Base-by-base conservation (phyloP, 805 yeast genomes). In the Saccharomycopsis vini region DNA sequence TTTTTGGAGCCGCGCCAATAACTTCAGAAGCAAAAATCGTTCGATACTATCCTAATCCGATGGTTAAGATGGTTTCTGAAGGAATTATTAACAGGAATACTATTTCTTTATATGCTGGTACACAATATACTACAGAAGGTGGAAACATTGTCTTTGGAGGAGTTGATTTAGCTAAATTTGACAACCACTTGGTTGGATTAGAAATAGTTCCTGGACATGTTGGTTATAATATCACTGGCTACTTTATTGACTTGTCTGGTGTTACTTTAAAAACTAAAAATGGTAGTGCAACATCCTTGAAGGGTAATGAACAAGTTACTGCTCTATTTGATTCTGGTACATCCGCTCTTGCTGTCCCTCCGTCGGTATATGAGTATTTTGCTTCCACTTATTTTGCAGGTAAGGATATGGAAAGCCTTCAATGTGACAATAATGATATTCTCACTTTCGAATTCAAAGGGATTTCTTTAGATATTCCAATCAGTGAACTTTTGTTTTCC, bases 101-200 rank as follows among this genome's bases (percentile, higher is more conserved):
- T 4, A 31, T 39, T 30, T 30, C 42, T 3, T 13, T 46, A 10
- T 46, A 46, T 23, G 34, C 41, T 3, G 50, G 50, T 1, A 43
- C 46, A 15, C 39, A 40, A 6, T 15, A 13, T 9, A 36, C 38
- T 6, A 37, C 41, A 7, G 33, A 43, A 12, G 41, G 50, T 10
- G 72, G 70, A 1, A 50, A 63, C 9, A 56, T 75, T 30, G 56
- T 75, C 38, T 76, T 76, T 60, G 80, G 81, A 16, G 81, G 74
- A 18, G 65, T 75, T 22, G 80, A 76, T 52, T 66, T 64, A 35
- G 61, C 68, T 40, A 72, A 69, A 55, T 75, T 66, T 55, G 28
- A 55, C 0, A 80, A 79, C 15, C 48, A 55, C 20, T 57, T 73
- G 19, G 52, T 34, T 5, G 42, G 34, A 19, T 22, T 44, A 9